These are phyloP conservation scores for Trypanosoma lewisi DNA, from an alignment of 208 protist genomes.

Conservation along the genomic window DNA sequence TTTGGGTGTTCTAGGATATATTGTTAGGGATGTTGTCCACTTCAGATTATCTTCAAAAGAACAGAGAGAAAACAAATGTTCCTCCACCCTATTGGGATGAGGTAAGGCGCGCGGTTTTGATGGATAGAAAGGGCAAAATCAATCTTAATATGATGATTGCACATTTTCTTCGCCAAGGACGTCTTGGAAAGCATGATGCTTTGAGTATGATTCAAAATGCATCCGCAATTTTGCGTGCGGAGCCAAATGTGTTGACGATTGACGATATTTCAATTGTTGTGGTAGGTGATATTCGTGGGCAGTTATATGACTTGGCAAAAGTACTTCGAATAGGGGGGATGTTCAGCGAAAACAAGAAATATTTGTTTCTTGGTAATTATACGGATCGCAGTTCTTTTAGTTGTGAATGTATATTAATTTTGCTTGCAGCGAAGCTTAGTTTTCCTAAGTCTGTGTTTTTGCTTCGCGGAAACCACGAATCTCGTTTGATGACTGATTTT, in stretches of 20 bases:
- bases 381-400: conserved; percentile 97
- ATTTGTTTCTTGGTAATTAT: conserved; percentile 98
- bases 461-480: conserved; percentile 93
- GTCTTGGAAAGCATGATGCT: conserved; percentile 47
- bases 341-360: conserved; percentile 85
- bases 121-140: conserved; percentile 22
- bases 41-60: background rate
- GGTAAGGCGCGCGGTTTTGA: conserved; percentile 25
- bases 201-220: conserved; percentile 49
- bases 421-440: conserved; percentile 95
- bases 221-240: conserved; percentile 46
- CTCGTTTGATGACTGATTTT: conserved; percentile 79
- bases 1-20: background rate
- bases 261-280: conserved; percentile 65
- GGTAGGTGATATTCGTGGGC: conserved; percentile 94
- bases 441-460: conserved; percentile 88
- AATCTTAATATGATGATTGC: conserved; percentile 53
- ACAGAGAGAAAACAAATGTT: conserved; percentile 8
- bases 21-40: conserved; percentile 16
- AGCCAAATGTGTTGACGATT: conserved; percentile 61
- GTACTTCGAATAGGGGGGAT: conserved; percentile 69
- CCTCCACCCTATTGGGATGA: conserved; percentile 31
- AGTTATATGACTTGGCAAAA: conserved; percentile 91
- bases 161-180: conserved; percentile 64
- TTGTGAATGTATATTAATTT: conserved; percentile 96